These are phyloP conservation scores for Pharus latifolius DNA, from an alignment of 176 grass and related monocot genomes.

Conservation along the genomic window DNA sequence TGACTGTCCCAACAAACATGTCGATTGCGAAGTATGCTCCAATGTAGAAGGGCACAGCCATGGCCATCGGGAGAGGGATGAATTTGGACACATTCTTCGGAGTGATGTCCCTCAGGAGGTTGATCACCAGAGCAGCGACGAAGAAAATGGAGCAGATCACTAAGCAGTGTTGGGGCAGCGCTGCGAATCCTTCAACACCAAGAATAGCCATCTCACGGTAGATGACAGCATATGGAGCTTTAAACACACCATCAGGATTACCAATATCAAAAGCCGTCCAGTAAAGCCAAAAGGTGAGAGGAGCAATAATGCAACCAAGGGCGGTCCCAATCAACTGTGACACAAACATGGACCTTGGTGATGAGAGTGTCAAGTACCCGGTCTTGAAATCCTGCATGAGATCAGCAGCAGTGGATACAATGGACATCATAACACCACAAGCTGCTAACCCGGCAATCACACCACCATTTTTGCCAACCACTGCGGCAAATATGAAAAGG, in stretches of 20 bases:
- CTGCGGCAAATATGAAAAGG: constrained; percentile 65
- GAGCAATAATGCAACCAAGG: constrained; percentile 66
- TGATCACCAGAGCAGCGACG: constrained; percentile 44
- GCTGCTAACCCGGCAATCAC: constrained; percentile 72
- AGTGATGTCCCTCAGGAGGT: constrained; percentile 35
- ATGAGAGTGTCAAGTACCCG: constrained; percentile 76
- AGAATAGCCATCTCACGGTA: constrained; percentile 78
- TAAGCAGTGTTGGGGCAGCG: constrained; percentile 64
- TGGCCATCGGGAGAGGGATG: constrained; percentile 77
- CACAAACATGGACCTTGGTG: constrained; percentile 82
- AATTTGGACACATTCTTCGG: constrained; percentile 51
- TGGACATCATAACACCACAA: constrained; percentile 89
- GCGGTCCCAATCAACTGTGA: constrained; percentile 76
- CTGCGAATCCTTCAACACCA: constrained; percentile 63
- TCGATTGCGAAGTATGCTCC: constrained; percentile 84
- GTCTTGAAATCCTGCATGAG: constrained; percentile 98
- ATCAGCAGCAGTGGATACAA: constrained; percentile 75
- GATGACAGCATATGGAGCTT: constrained; percentile 82
- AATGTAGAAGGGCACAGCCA: constrained; percentile 90
- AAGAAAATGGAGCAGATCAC: constrained; percentile 60
- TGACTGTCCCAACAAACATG: constrained; percentile 71
- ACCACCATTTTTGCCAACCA: constrained; percentile 57
- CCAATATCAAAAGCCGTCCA: constrained; percentile 77
- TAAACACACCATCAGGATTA: constrained; percentile 65
- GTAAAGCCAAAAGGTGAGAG: constrained; percentile 82